phyloP scores from a whole-genome alignment of 306 rosid species.

The Rosa multiflora region DNA sequence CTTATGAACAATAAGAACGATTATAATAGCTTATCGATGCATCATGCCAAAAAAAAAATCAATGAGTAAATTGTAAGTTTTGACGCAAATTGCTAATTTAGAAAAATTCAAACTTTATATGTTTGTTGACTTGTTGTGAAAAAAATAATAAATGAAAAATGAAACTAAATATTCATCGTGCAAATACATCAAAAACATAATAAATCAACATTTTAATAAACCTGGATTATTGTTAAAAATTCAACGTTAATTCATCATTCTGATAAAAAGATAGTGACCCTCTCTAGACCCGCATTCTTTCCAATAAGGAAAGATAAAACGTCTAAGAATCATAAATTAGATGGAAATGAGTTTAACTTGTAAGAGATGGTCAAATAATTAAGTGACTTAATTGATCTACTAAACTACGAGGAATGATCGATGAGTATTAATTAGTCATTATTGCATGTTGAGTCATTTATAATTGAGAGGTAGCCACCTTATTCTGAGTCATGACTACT shows the following conservation, averaged over 20 bases:
- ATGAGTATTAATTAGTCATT: constrained; percentile 1
- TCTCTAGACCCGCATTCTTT: background rate
- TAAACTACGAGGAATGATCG: background rate
- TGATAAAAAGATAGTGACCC: background rate
- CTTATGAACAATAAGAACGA: too few species aligned
- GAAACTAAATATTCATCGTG: too few species aligned
- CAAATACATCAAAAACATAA: too few species aligned
- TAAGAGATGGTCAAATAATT: background rate
- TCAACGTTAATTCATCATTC: background rate
- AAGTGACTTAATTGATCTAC: background rate
- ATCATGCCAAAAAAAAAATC: too few species aligned
- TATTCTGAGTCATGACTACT: background rate
- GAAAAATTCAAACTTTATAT: too few species aligned
- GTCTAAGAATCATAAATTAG: background rate
- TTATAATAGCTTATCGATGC: too few species aligned
- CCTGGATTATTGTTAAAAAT: background rate
- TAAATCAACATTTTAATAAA: too few species aligned
- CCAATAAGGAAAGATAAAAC: background rate
- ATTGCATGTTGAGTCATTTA: background rate
- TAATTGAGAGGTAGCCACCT: background rate
- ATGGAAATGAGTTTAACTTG: background rate
- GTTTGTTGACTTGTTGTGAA: too few species aligned
- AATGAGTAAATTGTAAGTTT: too few species aligned
- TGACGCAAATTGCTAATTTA: too few species aligned
- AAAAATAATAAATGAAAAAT: too few species aligned